These are phyloP conservation scores for Astrephomene gubernaculifera DNA, from an alignment of 139 green algal genomes.

Conservation along the genomic window DNA sequence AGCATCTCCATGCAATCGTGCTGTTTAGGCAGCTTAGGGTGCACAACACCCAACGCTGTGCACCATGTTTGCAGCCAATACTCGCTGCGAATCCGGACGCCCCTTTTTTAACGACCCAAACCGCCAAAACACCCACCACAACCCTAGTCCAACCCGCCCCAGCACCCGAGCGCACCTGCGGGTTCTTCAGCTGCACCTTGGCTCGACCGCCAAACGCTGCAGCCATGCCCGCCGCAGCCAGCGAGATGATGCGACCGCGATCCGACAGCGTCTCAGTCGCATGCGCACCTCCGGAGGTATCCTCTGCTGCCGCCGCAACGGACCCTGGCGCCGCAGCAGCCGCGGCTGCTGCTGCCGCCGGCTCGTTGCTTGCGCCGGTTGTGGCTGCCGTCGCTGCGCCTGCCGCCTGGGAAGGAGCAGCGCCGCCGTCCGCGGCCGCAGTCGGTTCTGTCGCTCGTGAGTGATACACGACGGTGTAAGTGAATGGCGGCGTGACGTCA, in stretches of 20 bases:
- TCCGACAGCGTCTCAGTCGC: background rate
- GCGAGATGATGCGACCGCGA: background rate
- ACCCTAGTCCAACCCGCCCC: background rate
- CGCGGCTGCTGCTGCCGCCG: background rate
- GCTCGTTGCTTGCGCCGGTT: background rate
- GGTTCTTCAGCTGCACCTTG: slow-evolving; percentile 27
- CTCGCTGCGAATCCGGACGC: too few species aligned
- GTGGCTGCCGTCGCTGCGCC: background rate
- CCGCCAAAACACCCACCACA: too few species aligned
- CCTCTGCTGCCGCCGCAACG: background rate
- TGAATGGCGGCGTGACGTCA: background rate
- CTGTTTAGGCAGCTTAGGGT: background rate
- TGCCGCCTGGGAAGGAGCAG: background rate
- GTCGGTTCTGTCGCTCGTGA: background rate
- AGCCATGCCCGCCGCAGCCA: slow-evolving; percentile 6
- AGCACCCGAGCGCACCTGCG: background rate
- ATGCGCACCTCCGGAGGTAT: too few species aligned
- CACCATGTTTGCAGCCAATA: background rate
- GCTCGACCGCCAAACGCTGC: background rate
- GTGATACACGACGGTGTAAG: background rate
- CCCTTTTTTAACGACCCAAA: too few species aligned
- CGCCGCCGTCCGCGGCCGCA: background rate
- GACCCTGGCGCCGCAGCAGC: background rate
- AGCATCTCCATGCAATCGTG: too few species aligned
- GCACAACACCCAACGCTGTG: background rate